Base-by-base conservation (phyloP, 2,329 filamentous ascomycete species). In the Stagonosporopsis chrysanthemi region DNA sequence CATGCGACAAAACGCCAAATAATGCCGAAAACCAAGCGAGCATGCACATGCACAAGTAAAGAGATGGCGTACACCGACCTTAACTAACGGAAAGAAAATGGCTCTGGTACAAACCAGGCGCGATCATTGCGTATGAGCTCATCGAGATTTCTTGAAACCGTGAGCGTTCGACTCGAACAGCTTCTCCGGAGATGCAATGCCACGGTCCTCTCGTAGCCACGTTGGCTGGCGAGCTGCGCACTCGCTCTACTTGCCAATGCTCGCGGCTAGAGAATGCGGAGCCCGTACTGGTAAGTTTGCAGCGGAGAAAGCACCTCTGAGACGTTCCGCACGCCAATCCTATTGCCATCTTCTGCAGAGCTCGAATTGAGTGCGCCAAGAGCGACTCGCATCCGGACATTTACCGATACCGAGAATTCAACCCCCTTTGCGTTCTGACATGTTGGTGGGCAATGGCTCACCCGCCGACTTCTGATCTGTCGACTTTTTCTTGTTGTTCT, bases 381-480 rank as follows among this genome's bases (percentile, higher is more conserved):
- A 22, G n/a, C 14, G 11, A 14, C 9, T 26, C 17, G 1, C 12
- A 4, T 24, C 15, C 22, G 15, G 28, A 14, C 12, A 12, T 31
- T 14, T 3, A 15, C 8, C 17, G 17, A 14, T 40, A 26, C 40
- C 6, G 9, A 6, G 15, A 26, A 15, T 17, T 52, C 71, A 79
- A 22, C 80, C 80, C 12, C 80, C 80, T 58, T 82, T 82, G 33
- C 80, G 72, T 48, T 82, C 80, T 31, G 74, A 73, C 42, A 77
- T 74, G 62, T 80, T 80, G 1, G 68, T 71, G 15, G 80, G 79
- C 48, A 81, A 56, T 4, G 77, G 72, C 64, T 82, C 78, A 7
- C 79, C 77, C 15, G 66, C 54, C 12, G 56, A 50, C 56, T 75
- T 77, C 26, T 67, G 50, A 43, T 75, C 73, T n/a, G 58, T 56